Base-by-base conservation (phyloP, 2,329 filamentous ascomycete genomes). In the Penicillium occitanis region DNA sequence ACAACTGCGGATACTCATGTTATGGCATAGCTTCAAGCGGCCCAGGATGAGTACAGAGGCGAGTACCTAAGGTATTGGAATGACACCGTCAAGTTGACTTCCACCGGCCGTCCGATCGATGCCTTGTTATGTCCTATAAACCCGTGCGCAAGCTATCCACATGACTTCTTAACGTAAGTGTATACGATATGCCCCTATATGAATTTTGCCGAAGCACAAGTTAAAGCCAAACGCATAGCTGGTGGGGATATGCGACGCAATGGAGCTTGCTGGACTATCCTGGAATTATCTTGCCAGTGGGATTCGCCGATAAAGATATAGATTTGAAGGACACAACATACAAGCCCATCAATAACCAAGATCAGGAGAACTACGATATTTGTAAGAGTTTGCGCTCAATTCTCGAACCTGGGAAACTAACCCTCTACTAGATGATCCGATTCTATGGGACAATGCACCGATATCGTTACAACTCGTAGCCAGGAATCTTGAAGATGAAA, bases 231-330 rank as follows among this genome's bases (percentile, higher is more conserved):
- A 35, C 33, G 7, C 33, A 35, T 35, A 35, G 33, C 33, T 53
- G 46, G 48, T 63, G 48, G 61, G 53, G 51, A 14, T 64, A 58
- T 35, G 8, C 25, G 8, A 10, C 40, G 1, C 6, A 11, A 8
- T 37, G 53, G 30, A 64, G 58, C 17, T 13, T 64, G 1, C 53
- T 64, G 4, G 51, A 64, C 3, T 64, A 58, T 11, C 53, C 62
- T 2, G 25, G 62, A 5, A 42, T 35, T n/a, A 46, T 59, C 19
- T 64, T 58, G 25, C 46, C 17, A 37, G 37, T 10, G 51, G 25
- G 35, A 17, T n/a, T n/a, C 17, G 50, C 25, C 13, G 53, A 58
- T 10, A 50, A 46, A 14, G 28, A 30, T 17, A n/a, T 44, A 7
- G 61, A 63, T 35, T n/a, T 37, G 5, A 58, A 64, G 14, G 28